Evolutionary conservation across 1,284 basidiomycete genomes (phyloP), one percentile per base, ranked within the genome.

Genomic region (Heliocybe sulcata): DNA sequence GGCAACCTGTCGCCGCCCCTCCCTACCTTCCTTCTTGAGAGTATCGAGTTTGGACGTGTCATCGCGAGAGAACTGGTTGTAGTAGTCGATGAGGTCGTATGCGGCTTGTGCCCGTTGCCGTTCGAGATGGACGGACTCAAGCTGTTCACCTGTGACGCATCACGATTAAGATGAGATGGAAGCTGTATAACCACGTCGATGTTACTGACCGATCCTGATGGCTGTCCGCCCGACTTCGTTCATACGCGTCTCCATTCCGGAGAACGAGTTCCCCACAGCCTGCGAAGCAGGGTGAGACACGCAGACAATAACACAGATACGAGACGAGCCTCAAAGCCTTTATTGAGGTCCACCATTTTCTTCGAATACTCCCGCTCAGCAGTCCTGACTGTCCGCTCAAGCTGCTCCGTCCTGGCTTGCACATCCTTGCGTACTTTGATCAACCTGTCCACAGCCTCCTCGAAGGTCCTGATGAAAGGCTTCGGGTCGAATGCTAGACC

Each of bases 211-310:
- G 64, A 99, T 98, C 45, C 95, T 82, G 54, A 98, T 89, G 2
- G 97, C 94, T 4, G 94, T 94, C 55, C 93, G 83, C 20, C 95
- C 94, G 22, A 99, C 96, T 64, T 96, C 91, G 54, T 87, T 94
- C 77, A 99, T 95, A 65, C 83, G 85, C 61, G 75, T 82, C 69
- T 95, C 92, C 83, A 95, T 92, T 3, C 82, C 84, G 23, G 82
- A 74, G 72, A 94, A 95, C 0, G 92, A 91, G 59, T 81, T 82
- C 9, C 89, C 87, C 25, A 94, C 92, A 45, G 83, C 80, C 91
- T 95, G 63, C 35, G 23, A 27, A 12, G 53, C 19, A 54, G 19
- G 48, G 14, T 27, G 27, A 47, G n/a, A n/a, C n/a, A 26, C 38
- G 31, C 26, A 45, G 42, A 4, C 10, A 45, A 16, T 19, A n/a